Evolutionary conservation across 805 yeast genomes (phyloP).

Genomic region (Candida taoyuanica): DNA sequence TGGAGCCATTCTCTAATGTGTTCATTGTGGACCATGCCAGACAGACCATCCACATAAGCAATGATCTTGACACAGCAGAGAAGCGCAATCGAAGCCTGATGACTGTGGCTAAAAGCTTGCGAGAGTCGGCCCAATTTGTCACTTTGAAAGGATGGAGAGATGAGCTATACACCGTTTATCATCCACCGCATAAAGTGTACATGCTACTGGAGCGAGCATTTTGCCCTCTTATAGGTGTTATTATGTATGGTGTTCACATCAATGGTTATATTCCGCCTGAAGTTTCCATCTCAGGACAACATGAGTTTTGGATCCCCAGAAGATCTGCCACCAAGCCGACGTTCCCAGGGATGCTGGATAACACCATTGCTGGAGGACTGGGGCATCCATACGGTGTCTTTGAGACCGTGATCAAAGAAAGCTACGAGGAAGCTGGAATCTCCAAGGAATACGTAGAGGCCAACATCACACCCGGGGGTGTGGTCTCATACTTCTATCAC

Average conservation of each 20-base stretch:
- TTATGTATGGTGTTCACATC: slow-evolving; percentile 86
- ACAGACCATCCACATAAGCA: slow-evolving; percentile 28
- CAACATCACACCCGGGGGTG: slow-evolving; percentile 52
- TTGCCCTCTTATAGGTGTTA: slow-evolving; percentile 76
- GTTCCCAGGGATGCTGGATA: slow-evolving; percentile 87
- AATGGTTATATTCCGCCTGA: slow-evolving; percentile 65
- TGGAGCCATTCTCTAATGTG: slow-evolving; percentile 6
- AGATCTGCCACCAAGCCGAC: slow-evolving; percentile 77
- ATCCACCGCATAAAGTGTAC: slow-evolving; percentile 52
- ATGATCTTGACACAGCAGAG: slow-evolving; percentile 34
- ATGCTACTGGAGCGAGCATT: slow-evolving; percentile 75
- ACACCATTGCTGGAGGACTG: slow-evolving; percentile 92
- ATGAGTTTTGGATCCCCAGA: slow-evolving; percentile 79
- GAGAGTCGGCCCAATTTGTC: slow-evolving; percentile 31
- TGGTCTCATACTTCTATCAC: slow-evolving; percentile 57
- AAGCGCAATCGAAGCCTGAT: slow-evolving; percentile 39
- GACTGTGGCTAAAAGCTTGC: slow-evolving; percentile 39
- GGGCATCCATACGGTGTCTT: slow-evolving; percentile 72
- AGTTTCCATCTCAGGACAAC: slow-evolving; percentile 33
- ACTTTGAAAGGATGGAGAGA: slow-evolving; percentile 74
- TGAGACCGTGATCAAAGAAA: slow-evolving; percentile 82
- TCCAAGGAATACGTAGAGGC: slow-evolving; percentile 41
- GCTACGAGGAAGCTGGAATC: slow-evolving; percentile 90
- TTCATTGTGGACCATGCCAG: slow-evolving; percentile 24
- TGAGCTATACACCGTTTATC: slow-evolving; percentile 73